Evolutionary conservation across 805 yeast genomes (phyloP).

Genomic region (Alloascoidea africana): DNA sequence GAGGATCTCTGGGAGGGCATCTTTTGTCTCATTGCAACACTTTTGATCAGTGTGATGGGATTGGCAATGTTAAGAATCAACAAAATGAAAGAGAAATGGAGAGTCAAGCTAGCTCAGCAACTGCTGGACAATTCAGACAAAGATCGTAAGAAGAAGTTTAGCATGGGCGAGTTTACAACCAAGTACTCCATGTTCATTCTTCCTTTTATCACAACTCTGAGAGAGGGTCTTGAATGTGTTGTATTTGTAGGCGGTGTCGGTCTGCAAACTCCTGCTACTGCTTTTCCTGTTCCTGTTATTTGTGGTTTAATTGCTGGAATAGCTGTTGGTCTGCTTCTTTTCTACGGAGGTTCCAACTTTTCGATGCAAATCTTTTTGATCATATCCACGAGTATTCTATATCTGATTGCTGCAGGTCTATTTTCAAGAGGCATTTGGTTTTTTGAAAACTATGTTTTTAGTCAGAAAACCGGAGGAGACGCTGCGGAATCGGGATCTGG

Average conservation of each 20-base stretch:
- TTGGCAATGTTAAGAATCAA: conserved; percentile 73
- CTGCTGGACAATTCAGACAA: conserved; percentile 37
- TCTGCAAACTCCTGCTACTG: conserved; percentile 30
- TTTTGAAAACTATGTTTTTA: conserved; percentile 45
- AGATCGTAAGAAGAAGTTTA: conserved; percentile 28
- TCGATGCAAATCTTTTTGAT: conserved; percentile 64
- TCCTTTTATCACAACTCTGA: conserved; percentile 61
- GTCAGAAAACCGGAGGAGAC: conserved; percentile 59
- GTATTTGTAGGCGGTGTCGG: conserved; percentile 80
- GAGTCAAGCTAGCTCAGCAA: conserved; percentile 67
- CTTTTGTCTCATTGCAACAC: conserved; percentile 64
- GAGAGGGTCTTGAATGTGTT: conserved; percentile 83
- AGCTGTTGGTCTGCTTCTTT: conserved; percentile 42
- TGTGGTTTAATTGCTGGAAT: conserved; percentile 59
- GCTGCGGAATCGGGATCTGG: conserved; percentile 73
- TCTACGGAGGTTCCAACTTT: conserved; percentile 55
- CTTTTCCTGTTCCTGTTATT: conserved; percentile 72
- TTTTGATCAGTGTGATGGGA: conserved; percentile 68
- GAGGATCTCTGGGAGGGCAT: conserved; percentile 85
- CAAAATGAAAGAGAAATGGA: conserved; percentile 80
- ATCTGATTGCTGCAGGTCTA: conserved; percentile 64
- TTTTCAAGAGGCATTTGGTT: conserved; percentile 74
- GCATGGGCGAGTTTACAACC: conserved; percentile 34
- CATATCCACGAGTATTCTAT: conserved; percentile 56
- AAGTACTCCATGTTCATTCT: conserved; percentile 63